Evolutionary conservation across 495 filamentous ascomycete species (phyloP).

Genomic region (Copromyces sp.): DNA sequence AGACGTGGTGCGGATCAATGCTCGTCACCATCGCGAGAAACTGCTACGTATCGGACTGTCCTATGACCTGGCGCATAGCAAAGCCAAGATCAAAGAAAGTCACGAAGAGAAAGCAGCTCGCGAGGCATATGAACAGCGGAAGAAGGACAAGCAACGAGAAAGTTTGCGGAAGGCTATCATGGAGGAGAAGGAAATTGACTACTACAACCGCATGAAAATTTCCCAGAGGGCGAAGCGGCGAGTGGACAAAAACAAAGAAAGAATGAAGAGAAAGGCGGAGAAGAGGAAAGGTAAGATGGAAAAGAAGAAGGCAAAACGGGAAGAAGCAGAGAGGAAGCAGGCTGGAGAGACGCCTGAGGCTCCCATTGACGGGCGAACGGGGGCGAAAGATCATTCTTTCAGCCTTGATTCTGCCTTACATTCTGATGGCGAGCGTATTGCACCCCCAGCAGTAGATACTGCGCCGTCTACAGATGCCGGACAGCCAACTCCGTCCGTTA

Average conservation of each 20-base stretch:
- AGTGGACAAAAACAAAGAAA: constrained; percentile 8
- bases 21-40: constrained; percentile 61
- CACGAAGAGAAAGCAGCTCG: constrained; percentile 50
- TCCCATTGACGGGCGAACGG: background rate
- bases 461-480: background rate
- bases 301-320: constrained; percentile 15
- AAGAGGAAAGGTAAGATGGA: constrained; percentile 10
- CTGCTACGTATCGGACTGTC: constrained; percentile 69
- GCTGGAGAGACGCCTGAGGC: background rate
- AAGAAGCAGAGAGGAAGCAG: background rate
- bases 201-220: constrained; percentile 7
- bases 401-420: background rate
- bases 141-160: constrained; percentile 42
- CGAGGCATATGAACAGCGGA: constrained; percentile 28
- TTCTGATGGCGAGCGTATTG: background rate
- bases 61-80: constrained; percentile 78
- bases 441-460: background rate
- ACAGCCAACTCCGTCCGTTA: background rate
- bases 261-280: constrained; percentile 24
- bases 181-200: constrained; percentile 15
- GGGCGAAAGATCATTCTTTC: background rate
- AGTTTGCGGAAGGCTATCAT: constrained; percentile 20
- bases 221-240: constrained; percentile 6
- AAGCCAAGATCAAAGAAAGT: constrained; percentile 56
- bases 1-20: constrained; percentile 55